Evolutionary conservation across 2,329 filamentous ascomycete genomes (phyloP), one percentile per base, ranked within the genome.

Genomic region (Ophiosphaerella herpotricha): DNA sequence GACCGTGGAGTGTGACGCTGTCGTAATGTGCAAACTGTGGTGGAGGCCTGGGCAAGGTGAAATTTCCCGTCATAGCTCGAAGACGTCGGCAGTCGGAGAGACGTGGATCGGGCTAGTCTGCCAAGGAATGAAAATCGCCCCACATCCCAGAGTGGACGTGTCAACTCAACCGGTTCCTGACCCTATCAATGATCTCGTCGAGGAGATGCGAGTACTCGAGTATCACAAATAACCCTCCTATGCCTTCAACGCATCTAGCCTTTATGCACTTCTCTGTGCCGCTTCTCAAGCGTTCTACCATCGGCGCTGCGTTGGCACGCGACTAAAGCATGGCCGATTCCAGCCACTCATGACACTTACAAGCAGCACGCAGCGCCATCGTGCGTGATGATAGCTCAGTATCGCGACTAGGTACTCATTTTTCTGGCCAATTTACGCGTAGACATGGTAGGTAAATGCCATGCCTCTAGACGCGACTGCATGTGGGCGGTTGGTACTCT

Each of bases 281-380:
- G 37, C 40, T 18, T 21, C n/a, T 24, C 40, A 47, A 54, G 46
- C 50, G 58, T 60, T 52, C 52, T 54, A 66, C 63, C 56, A 58
- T 38, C 48, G 41, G 38, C 60, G 60, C 47, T 63, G 63, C 58
- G 55, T 46, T 61, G 64, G 61, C 67, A 69, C 67, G 62, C 67
- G 67, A 71, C 64, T 63, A 60, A 23, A 52, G 44, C 40, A 46
- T 40, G 23, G 29, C 46, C 45, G 33, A 46, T 40, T 33, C 44
- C 50, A 50, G 48, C 66, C 63, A 68, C 56, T 71, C 60, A 71
- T 60, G 59, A 48, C 57, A 42, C 45, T 57, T 42, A 50, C 50
- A 39, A 33, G 50, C 57, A 54, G 64, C 67, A 72, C 67, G 56
- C 69, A 74, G 58, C 72, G 72, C 47, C 66, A 74, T 57, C 68